Conservation (phyloP, 2,329 filamentous ascomycete genomes). For the Fusarium nematophilum region DNA sequence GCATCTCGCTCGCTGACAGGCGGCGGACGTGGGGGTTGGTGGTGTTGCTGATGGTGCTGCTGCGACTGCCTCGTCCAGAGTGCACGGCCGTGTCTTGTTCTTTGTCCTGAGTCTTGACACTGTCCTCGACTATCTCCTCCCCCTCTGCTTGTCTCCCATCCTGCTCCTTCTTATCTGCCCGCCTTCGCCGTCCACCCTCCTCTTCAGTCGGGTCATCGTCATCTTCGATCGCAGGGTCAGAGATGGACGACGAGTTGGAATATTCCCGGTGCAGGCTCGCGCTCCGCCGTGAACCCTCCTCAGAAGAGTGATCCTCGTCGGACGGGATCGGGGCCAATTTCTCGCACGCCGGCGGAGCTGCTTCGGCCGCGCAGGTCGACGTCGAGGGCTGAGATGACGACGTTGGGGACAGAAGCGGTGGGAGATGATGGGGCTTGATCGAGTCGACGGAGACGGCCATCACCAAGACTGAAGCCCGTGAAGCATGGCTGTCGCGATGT, state of each 20-base stretch:
- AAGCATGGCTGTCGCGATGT: constrained; percentile 27
- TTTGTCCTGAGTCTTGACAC: constrained; percentile 7
- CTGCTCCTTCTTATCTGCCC: background rate
- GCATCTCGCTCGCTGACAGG: constrained; percentile 68
- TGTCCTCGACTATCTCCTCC: constrained; percentile 13
- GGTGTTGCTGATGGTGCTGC: constrained; percentile 46
- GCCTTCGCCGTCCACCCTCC: constrained; percentile 4
- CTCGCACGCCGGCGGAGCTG: background rate
- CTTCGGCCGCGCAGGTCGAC: constrained; percentile 24
- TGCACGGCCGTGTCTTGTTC: constrained; percentile 20
- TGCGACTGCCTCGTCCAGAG: constrained; percentile 43
- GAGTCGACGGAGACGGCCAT: constrained; percentile 42
- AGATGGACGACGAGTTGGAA: constrained; percentile 47
- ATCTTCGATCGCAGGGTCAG: constrained; percentile 44
- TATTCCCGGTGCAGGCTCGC: constrained; percentile 34
- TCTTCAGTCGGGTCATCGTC: constrained; percentile 11
- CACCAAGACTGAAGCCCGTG: constrained; percentile 37
- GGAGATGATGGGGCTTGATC: constrained; percentile 32
- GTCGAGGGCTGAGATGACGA: constrained; percentile 20
- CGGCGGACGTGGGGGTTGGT: constrained; percentile 59
- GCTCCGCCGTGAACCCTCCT: constrained; percentile 43
- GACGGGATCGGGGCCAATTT: constrained; percentile 41
- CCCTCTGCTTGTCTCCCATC: constrained; percentile 6
- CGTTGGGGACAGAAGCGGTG: constrained; percentile 29
- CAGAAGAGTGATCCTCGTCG: constrained; percentile 48